Base-by-base conservation (phyloP, 2,329 filamentous ascomycete genomes). In the Aspergillus novoparasiticus region DNA sequence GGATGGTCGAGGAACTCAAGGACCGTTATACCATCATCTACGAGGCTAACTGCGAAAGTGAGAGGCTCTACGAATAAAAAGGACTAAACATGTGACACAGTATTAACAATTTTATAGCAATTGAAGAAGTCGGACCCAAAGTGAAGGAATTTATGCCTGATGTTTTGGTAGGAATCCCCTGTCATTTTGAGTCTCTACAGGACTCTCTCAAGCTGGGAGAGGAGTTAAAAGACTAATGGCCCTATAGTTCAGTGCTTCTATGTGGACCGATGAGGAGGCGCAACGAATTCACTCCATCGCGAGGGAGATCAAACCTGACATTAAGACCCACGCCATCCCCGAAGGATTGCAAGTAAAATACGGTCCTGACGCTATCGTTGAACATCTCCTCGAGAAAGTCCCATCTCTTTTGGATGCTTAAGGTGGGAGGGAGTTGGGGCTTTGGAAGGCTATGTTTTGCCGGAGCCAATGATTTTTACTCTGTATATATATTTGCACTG, bases 21-120 rank as follows among this genome's bases (percentile, higher is more conserved):
- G 87, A 89, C 60, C 79, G 78, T 45, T 91, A 90, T 75, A 86
- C 82, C 1, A 90, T 91, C 67, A 79, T 84, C 43, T 82, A 91
- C 72, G 81, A 85, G 28, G 87, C 81, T 41, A 91, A 91, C 72
- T 86, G 83, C 69, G 83, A 86, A 48, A 85, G 87, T 89, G 75
- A 68, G 82, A 73, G 3, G 41, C 26, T 28, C 26, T 28, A 28
- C 26, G 26, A 28, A 28, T n/a, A 6, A 28, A 6, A 28, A 28
- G 4, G 6, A 28, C 5, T 6, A 28, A 6, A 12, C 21, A 6
- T 23, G 30, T 5, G 23, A 2, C 19, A 9, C 1, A n/a, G 59
- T 50, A 10, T 54, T 68, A 58, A 68, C 28, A 36, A 6, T 2
- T 21, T 3, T 46, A 48, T 57, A 78, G 76, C 65, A 43, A 86